Evolutionary conservation across 805 yeast genomes (phyloP).

Genomic region (Ogataea allantospora): DNA sequence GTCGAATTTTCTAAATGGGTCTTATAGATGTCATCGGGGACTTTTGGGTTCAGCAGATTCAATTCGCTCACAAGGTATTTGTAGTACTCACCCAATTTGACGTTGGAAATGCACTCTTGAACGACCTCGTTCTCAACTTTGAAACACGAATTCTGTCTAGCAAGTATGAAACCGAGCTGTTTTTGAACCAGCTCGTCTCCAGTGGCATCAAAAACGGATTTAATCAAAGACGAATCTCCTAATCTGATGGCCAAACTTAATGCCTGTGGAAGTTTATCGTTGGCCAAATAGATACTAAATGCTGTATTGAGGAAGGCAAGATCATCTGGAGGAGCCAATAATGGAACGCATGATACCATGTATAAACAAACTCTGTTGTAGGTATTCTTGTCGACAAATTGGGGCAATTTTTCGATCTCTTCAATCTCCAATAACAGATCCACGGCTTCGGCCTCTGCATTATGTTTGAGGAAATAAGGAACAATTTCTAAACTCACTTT

Average conservation of each 20-base stretch:
- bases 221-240: slow-evolving; percentile 75
- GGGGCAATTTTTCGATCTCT: slow-evolving; percentile 75
- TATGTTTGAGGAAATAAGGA: slow-evolving; percentile 87
- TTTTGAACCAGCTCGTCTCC: slow-evolving; percentile 71
- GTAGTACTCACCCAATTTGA: slow-evolving; percentile 74
- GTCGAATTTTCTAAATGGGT: slow-evolving; percentile 74
- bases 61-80: slow-evolving; percentile 80
- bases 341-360: slow-evolving; percentile 94
- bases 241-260: slow-evolving; percentile 83
- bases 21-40: slow-evolving; percentile 93
- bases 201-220: slow-evolving; percentile 79
- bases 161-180: slow-evolving; percentile 86
- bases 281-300: slow-evolving; percentile 74
- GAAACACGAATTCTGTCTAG: slow-evolving; percentile 82
- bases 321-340: slow-evolving; percentile 94
- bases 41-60: slow-evolving; percentile 83
- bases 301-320: slow-evolving; percentile 83
- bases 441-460: slow-evolving; percentile 98
- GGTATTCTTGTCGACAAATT: slow-evolving; percentile 80
- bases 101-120: slow-evolving; percentile 82
- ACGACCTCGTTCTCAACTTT: slow-evolving; percentile 68
- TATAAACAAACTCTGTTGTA: slow-evolving; percentile 88
- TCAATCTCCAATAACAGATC: slow-evolving; percentile 90
- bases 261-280: slow-evolving; percentile 84
- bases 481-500: slow-evolving; percentile 73